Evolutionary conservation across 495 filamentous ascomycete species (phyloP).

Genomic region (Daldinia childiae): DNA sequence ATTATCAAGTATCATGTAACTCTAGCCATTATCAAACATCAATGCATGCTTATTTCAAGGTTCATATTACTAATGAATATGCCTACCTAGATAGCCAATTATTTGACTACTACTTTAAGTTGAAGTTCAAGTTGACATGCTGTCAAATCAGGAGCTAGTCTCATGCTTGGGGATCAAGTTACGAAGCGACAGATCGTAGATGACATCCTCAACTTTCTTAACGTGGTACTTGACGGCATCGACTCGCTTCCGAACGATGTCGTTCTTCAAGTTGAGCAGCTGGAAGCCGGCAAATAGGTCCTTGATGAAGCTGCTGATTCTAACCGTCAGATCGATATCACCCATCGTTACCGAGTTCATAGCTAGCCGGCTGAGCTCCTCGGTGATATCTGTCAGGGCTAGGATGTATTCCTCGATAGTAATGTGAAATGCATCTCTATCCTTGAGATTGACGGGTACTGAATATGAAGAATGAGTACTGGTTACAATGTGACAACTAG

Average conservation of each 20-base stretch:
- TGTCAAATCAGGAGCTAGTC: background rate
- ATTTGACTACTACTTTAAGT: background rate
- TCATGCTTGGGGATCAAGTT: conserved; percentile 72
- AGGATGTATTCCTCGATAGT: conserved; percentile 97
- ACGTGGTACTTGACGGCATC: conserved; percentile 96
- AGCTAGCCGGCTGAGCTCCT: conserved; percentile 91
- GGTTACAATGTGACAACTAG: background rate
- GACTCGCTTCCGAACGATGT: conserved; percentile 82
- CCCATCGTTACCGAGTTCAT: conserved; percentile 95
- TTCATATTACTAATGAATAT: background rate
- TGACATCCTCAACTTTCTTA: conserved; percentile 98
- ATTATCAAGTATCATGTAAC: background rate
- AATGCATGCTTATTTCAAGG: background rate
- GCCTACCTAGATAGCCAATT: too few species aligned
- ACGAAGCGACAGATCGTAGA: conserved; percentile 90
- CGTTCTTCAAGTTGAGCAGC: conserved; percentile 96
- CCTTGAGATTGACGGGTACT: conserved; percentile 97
- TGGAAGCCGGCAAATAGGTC: conserved; percentile 96
- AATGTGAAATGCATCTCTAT: conserved; percentile 88
- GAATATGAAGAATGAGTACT: conserved; percentile 15
- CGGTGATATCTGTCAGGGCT: conserved; percentile 82
- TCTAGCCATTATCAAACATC: background rate
- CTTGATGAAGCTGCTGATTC: conserved; percentile 92
- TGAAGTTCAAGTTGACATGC: background rate
- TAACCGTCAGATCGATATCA: conserved; percentile 81